Conservation (phyloP, 441 rosid genomes). For the Biscutella laevigata region DNA sequence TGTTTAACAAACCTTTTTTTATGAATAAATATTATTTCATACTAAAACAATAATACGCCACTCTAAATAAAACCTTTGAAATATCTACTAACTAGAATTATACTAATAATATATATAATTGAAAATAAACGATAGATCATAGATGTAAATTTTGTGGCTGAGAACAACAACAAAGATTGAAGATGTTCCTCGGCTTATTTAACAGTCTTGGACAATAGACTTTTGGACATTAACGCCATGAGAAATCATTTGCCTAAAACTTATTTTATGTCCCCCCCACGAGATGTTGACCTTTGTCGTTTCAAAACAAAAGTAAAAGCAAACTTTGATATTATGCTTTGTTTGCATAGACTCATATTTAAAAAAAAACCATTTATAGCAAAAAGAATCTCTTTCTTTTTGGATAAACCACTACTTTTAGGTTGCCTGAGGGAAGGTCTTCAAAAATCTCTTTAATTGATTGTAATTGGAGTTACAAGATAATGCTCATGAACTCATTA, state of each 20-base stretch:
- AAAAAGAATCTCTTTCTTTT: constrained; percentile 18
- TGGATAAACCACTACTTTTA: constrained; percentile 16
- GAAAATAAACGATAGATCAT: too few relatives aligned
- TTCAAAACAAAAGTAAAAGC: constrained; percentile 30
- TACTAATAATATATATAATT: too few relatives aligned
- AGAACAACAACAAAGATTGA: background rate
- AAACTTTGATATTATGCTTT: constrained; percentile 19
- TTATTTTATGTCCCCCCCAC: constrained; percentile 19
- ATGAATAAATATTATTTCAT: too few relatives aligned
- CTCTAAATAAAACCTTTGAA: too few relatives aligned
- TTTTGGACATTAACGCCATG: constrained; percentile 15
- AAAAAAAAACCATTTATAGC: constrained; percentile 15
- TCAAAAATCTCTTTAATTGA: background rate
- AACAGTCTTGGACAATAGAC: constrained; percentile 10
- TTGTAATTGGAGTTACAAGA: background rate
- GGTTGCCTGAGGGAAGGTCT: background rate
- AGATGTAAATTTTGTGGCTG: background rate
- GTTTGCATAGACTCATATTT: constrained; percentile 16
- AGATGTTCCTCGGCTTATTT: background rate
- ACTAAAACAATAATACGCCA: too few relatives aligned
- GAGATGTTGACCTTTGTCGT: constrained; percentile 24
- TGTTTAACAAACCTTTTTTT: too few relatives aligned
- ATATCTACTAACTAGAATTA: too few relatives aligned
- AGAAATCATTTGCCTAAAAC: constrained; percentile 17
- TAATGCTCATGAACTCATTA: background rate